phyloP scores from a whole-genome alignment of 2,329 filamentous ascomycete species.

The Zymoseptoria tritici region DNA sequence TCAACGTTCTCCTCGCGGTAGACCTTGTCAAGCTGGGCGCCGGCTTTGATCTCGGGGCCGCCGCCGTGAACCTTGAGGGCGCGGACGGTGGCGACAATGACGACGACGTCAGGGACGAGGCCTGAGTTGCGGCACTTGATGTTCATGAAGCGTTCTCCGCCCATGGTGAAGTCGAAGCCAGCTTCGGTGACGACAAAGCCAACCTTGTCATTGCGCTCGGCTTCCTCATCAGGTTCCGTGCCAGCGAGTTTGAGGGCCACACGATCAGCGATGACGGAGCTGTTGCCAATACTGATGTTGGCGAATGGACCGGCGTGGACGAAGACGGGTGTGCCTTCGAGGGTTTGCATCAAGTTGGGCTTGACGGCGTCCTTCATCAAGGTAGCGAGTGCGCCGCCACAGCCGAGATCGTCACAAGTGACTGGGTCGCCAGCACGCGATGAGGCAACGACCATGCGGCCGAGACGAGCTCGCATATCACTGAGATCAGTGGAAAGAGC shows the following conservation, averaged over 20 bases:
- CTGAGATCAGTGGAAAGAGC: conserved; percentile 79
- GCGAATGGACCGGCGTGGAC: conserved; percentile 97
- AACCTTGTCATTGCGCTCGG: conserved; percentile 60
- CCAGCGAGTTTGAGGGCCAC: conserved; percentile 92
- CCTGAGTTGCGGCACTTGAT: conserved; percentile 97
- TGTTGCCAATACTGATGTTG: conserved; percentile 96
- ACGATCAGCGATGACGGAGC: conserved; percentile 89
- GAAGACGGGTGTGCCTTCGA: conserved; percentile 95
- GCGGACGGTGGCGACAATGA: conserved; percentile 90
- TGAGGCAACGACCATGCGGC: conserved; percentile 89
- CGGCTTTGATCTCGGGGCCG: conserved; percentile 85
- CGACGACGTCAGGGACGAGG: conserved; percentile 83
- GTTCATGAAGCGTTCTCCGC: conserved; percentile 98
- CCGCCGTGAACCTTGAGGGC: conserved; percentile 96
- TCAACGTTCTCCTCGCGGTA: conserved; percentile 94
- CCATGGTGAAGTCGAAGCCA: conserved; percentile 99
- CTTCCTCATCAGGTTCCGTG: conserved; percentile 82
- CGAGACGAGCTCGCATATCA: conserved; percentile 89
- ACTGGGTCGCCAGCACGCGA: conserved; percentile 81
- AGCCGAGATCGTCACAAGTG: conserved; percentile 92
- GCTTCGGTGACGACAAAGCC: conserved; percentile 96
- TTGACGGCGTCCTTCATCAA: conserved; percentile 98
- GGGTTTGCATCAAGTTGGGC: conserved; percentile 96
- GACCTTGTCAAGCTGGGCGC: conserved; percentile 73
- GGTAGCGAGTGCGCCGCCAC: conserved; percentile 82